These are phyloP conservation scores for Leccinum subtestaceum DNA, from an alignment of 768 basidiomycete genomes.

Conservation along the genomic window DNA sequence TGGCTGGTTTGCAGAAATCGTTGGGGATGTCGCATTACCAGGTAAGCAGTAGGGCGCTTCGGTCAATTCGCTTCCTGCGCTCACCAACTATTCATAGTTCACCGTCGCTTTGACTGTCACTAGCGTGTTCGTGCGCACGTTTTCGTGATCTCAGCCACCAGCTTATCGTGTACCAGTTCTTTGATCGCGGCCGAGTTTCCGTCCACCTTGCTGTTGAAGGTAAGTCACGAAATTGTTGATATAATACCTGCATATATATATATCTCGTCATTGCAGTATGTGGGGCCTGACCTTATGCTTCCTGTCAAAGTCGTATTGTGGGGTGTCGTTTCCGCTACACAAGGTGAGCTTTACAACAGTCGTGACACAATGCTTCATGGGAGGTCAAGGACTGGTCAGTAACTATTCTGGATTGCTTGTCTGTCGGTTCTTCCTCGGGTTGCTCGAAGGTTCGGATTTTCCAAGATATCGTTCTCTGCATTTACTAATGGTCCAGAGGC, in stretches of 20 bases:
- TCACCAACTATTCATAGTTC: slow-evolving; percentile 26
- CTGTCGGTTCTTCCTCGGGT: slow-evolving; percentile 49
- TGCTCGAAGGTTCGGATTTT: slow-evolving; percentile 51
- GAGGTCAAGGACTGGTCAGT: slow-evolving; percentile 40
- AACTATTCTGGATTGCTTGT: slow-evolving; percentile 52
- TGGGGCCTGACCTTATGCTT: slow-evolving; percentile 56
- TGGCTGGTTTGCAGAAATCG: slow-evolving; percentile 57
- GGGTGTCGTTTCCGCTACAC: slow-evolving; percentile 60
- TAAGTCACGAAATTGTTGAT: slow-evolving; percentile 3
- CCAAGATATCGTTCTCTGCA: neutral
- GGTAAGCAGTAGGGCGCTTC: slow-evolving; percentile 5
- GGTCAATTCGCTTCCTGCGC: neutral
- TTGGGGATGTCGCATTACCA: slow-evolving; percentile 35
- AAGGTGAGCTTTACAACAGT: slow-evolving; percentile 39
- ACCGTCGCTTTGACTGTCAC: slow-evolving; percentile 32
- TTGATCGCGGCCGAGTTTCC: slow-evolving; percentile 59
- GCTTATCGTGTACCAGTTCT: slow-evolving; percentile 27
- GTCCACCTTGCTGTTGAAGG: slow-evolving; percentile 56
- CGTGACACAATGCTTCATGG: neutral
- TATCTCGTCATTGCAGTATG: slow-evolving; percentile 17
- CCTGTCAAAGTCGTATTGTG: slow-evolving; percentile 55
- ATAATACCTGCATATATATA: neutral
- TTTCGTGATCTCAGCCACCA: neutral
- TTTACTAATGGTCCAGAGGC: neutral
- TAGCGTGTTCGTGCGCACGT: slow-evolving; percentile 19